phyloP scores from a whole-genome alignment of 2,329 filamentous ascomycete genomes.

The Elsinoe fawcettii region DNA sequence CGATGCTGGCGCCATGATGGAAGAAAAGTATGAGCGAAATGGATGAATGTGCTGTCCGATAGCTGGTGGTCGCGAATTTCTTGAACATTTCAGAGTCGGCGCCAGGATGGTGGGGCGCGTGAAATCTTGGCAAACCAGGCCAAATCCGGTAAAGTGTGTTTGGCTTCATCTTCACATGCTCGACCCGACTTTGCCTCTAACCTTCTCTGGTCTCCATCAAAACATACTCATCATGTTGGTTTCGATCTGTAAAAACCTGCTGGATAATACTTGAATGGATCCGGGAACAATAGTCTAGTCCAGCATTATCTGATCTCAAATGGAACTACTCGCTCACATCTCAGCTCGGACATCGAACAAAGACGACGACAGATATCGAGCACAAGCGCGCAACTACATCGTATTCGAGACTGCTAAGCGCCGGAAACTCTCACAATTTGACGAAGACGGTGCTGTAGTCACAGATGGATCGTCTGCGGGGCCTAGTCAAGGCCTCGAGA shows the following conservation, averaged over 20 bases:
- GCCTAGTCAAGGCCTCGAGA: neutral
- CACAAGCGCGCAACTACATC: constrained; percentile 36
- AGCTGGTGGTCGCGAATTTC: neutral
- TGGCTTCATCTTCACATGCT: neutral
- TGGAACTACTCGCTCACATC: constrained; percentile 41
- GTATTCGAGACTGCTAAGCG: constrained; percentile 25
- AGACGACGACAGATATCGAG: constrained; percentile 36
- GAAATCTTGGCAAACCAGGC: constrained; percentile 7
- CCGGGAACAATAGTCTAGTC: neutral
- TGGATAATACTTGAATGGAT: too few relatives aligned
- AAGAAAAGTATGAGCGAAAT: neutral
- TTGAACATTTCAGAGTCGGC: neutral
- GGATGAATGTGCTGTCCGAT: neutral
- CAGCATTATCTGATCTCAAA: constrained; percentile 4
- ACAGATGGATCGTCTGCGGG: neutral
- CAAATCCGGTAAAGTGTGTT: neutral
- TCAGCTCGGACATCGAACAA: constrained; percentile 35
- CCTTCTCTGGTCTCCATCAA: too few relatives aligned
- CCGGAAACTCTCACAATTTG: neutral
- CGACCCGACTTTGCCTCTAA: neutral
- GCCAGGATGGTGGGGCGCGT: neutral
- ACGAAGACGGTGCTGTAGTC: too few relatives aligned
- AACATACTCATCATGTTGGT: too few relatives aligned
- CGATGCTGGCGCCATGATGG: constrained; percentile 38
- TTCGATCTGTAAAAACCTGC: too few relatives aligned